Evolutionary conservation across 805 yeast genomes (phyloP), one percentile per base, ranked within the genome.

Genomic region (Yarrowia sp.): DNA sequence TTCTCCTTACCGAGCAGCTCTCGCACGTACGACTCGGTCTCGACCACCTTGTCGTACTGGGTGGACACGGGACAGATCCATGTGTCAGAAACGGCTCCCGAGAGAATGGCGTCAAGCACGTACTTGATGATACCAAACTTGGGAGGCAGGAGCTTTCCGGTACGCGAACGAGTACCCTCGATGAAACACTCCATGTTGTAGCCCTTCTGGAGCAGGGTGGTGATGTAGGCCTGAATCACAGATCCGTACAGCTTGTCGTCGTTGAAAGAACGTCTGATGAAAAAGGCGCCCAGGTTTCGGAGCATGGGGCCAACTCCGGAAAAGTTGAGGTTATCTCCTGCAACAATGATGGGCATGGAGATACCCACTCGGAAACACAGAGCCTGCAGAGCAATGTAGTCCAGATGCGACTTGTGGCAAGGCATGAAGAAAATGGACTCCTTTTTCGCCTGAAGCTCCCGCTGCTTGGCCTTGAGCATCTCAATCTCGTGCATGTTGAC

Each of bases 81-180:
- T 35, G 76, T 71, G 65, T 78, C 81, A 41, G 76, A 71, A 8
- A 74, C 75, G 2, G 75, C 66, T 7, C 84, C 85, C 22, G 78
- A 72, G 32, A 79, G 70, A 39, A 82, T 78, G 14, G 84, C 77
- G 65, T 81, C 82, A 39, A 81, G 74, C 47, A 84, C 75, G 51
- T 79, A 81, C 71, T 84, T 85, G 67, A 85, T 77, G 53, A 85
- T 81, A 6, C 89, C 89, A 70, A 82, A 84, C 71, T 85, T 85
- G 13, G 89, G 89, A 31, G 85, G 77, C 22, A 85, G 76, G 38
- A 85, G 74, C 70, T 85, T 85, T n/a, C 89, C 89, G 67, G 85
- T 85, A 66, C 89, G 77, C 1, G 88, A 84, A 43, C 89, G 78
- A 1, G 87, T 83, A n/a, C 89, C 89, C 72, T 85, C 89, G 60